Evolutionary conservation across 176 grass and related monocot species (phyloP).

Genomic region (Chrysopogon serrulatus): DNA sequence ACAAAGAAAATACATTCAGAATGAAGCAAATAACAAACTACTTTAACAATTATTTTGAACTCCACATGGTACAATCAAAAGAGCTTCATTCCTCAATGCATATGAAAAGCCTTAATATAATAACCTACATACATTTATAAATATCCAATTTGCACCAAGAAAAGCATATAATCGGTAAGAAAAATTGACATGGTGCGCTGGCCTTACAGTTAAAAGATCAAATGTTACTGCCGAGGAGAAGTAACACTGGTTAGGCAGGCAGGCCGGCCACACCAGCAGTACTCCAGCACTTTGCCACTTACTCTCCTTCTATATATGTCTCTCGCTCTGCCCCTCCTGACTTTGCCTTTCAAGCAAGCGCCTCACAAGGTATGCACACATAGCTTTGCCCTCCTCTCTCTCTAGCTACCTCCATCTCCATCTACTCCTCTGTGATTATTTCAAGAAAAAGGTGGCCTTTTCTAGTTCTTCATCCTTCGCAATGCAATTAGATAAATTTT

Average conservation of each 20-base stretch:
- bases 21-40: neutral
- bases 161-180: neutral
- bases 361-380: conserved; percentile 34
- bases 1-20: neutral
- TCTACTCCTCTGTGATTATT: conserved; percentile 23
- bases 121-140: neutral
- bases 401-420: neutral
- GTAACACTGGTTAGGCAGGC: neutral
- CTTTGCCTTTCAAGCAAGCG: conserved; percentile 48
- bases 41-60: neutral
- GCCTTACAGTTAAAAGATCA: conserved; percentile 1
- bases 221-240: neutral
- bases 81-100: too few relatives aligned
- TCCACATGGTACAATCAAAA: too few relatives aligned
- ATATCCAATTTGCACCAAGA: neutral
- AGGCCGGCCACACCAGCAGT: neutral
- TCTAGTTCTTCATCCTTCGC: conserved; percentile 26
- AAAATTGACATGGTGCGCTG: neutral
- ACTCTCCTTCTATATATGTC: conserved; percentile 50
- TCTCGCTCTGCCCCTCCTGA: conserved; percentile 38
- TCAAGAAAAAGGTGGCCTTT: conserved; percentile 18
- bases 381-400: conserved; percentile 8
- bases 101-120: neutral
- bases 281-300: neutral
- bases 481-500: conserved; percentile 2